Evolutionary conservation across 148 eudicot genomes (phyloP), one percentile per base, ranked within the genome.

Genomic region (Rhododendron simsii): DNA sequence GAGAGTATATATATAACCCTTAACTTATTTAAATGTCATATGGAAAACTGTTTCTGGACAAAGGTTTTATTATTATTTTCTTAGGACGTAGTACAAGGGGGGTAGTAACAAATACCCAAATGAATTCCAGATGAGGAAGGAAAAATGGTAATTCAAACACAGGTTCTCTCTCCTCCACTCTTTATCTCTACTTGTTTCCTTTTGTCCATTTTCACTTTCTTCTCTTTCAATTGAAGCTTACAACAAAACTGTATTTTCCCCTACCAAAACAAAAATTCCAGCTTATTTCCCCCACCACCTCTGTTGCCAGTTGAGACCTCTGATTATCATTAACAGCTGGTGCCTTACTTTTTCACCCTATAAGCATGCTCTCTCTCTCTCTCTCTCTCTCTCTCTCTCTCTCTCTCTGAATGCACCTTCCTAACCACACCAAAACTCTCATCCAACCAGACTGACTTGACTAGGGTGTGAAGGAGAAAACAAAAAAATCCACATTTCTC

Each of bases 401-500:
- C 50, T 57, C 18, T 61, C 75, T 82, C 5, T 11, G 13, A 15
- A 16, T 47, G 35, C 53, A 53, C 33, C 47, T 37, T 59, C 30
- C 23, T 23, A 59, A 82, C 84, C 84, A 82, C 73, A 65, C 84
- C 53, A 63, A 63, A 83, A 23, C 41, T 83, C 78, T 53, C 78
- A 83, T 28, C 73, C 78, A 45, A 83, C 78, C 61, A 45, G 73
- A 83, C 65, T 57, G 85, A 51, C 45, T 63, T 81, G 67, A 55
- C 61, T 18, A 55, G 61, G 81, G 83, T 59, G 83, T 61, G 65
- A 10, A 9, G 59, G 79, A 61, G 76, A 35, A 82, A 41, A 87
- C 45, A 10, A 3, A 55, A 55, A 89, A 90, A 53, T 69, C 18
- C 87, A 83, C 33, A 81, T 86, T 88, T 86, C 78, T 74, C 88